These are phyloP conservation scores for Sordariomycetes sp. DNA, from an alignment of 2,329 filamentous ascomycete genomes.

Conservation along the genomic window DNA sequence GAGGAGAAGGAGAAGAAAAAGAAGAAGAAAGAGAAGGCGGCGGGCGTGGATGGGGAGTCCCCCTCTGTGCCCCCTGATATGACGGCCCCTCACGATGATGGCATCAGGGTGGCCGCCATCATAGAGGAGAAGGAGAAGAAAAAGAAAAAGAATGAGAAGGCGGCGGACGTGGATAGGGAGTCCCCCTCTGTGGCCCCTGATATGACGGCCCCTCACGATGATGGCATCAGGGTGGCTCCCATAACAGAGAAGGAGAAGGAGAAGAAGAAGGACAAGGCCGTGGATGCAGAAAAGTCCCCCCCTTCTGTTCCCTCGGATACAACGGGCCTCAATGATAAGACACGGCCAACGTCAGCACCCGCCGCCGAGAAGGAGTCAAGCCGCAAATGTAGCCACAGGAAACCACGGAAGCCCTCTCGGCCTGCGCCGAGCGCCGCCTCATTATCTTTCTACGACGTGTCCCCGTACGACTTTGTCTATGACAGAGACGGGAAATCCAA, in stretches of 20 bases:
- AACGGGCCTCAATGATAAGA: slow-evolving; percentile 16
- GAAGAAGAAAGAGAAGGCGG: too few species aligned
- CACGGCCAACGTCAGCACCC: slow-evolving; percentile 20
- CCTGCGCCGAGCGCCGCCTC: neutral
- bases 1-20: too few species aligned
- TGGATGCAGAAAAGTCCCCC: neutral
- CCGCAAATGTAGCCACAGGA: neutral
- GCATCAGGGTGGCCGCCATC: slow-evolving; percentile 21
- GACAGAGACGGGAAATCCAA: neutral
- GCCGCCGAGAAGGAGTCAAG: neutral
- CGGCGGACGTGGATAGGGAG: too few species aligned
- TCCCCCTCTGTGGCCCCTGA: too few species aligned
- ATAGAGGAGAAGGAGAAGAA: slow-evolving; percentile 5
- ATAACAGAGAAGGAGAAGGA: slow-evolving; percentile 7
- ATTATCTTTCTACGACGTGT: slow-evolving; percentile 2
- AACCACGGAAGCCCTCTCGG: neutral
- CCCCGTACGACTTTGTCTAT: slow-evolving; percentile 2
- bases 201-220: too few species aligned
- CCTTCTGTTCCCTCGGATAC: slow-evolving; percentile 1
- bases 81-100: too few species aligned
- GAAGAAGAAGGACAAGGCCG: neutral
- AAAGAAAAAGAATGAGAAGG: too few species aligned
- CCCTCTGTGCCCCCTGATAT: too few species aligned
- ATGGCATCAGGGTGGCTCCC: slow-evolving; percentile 22
- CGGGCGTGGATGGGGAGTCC: too few species aligned